Conservation (phyloP, 2,329 filamentous ascomycete genomes). For the Fonsecaea monophora region DNA sequence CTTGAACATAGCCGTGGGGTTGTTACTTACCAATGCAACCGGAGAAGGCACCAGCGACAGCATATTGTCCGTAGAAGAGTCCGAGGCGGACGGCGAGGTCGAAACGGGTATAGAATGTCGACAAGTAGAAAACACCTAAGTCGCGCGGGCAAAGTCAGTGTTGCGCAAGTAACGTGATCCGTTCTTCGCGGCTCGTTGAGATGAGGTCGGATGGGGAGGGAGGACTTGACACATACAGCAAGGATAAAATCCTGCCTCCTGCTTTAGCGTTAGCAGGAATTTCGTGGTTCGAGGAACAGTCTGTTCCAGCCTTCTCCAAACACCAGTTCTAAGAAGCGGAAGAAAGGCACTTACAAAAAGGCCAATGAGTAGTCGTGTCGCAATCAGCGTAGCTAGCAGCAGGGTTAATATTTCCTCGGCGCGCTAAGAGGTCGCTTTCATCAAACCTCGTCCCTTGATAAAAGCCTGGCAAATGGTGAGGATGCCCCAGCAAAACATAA, state of each 20-base stretch:
- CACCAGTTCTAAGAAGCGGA: background rate
- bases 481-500: conserved; percentile 62
- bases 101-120: conserved; percentile 59
- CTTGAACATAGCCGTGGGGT: background rate
- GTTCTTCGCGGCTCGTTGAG: background rate
- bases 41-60: conserved; percentile 50
- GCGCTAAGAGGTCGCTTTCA: conserved; percentile 46
- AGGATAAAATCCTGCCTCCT: conserved; percentile 48
- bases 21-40: conserved; percentile 47
- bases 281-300: background rate
- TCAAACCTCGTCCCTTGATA: conserved; percentile 55
- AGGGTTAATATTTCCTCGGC: conserved; percentile 36
- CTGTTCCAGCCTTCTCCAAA: background rate
- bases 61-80: conserved; percentile 45
- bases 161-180: background rate
- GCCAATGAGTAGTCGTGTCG: conserved; percentile 43
- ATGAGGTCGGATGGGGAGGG: background rate
- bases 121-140: conserved; percentile 58
- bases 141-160: background rate
- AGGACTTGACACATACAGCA: conserved; percentile 47
- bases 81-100: conserved; percentile 48
- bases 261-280: background rate
- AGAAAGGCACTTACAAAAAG: conserved; percentile 29
- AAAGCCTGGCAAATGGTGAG: conserved; percentile 57
- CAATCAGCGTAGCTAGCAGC: conserved; percentile 29